These are phyloP conservation scores for Solanum ossicruentum DNA, from an alignment of 257 asterid species.

Conservation along the genomic window DNA sequence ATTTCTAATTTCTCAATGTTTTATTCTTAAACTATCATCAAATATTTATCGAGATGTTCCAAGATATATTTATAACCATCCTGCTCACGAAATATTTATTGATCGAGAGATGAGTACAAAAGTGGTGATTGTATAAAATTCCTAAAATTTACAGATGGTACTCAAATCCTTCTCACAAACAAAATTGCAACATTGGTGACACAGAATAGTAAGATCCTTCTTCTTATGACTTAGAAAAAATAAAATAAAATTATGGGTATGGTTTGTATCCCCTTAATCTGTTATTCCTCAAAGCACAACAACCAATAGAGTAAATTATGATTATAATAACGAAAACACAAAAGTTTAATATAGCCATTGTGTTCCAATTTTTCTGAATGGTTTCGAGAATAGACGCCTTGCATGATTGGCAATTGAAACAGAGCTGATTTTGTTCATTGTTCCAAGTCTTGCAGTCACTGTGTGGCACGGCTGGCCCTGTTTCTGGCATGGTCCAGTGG, in stretches of 20 bases:
- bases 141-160: neutral
- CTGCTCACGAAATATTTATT: neutral
- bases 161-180: neutral
- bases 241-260: neutral
- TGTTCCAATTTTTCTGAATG: slow-evolving; percentile 42
- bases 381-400: slow-evolving; percentile 19
- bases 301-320: slow-evolving; percentile 40
- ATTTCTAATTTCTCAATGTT: too few species aligned
- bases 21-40: rapidly evolving
- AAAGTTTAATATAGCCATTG: slow-evolving; percentile 22
- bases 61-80: neutral
- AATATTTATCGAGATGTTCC: neutral
- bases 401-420: slow-evolving; percentile 56
- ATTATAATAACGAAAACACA: slow-evolving; percentile 14
- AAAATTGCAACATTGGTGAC: neutral
- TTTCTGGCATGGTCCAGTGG: slow-evolving; percentile 30
- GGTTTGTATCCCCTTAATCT: neutral
- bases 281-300: slow-evolving; percentile 58
- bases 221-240: neutral
- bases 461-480: slow-evolving; percentile 30
- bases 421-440: slow-evolving; percentile 31
- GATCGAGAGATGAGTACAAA: neutral
- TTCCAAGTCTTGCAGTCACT: slow-evolving; percentile 55
- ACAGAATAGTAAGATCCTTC: neutral
- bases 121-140: neutral